Conservation (phyloP, 495 filamentous ascomycete species). For the Parmelia sp. region DNA sequence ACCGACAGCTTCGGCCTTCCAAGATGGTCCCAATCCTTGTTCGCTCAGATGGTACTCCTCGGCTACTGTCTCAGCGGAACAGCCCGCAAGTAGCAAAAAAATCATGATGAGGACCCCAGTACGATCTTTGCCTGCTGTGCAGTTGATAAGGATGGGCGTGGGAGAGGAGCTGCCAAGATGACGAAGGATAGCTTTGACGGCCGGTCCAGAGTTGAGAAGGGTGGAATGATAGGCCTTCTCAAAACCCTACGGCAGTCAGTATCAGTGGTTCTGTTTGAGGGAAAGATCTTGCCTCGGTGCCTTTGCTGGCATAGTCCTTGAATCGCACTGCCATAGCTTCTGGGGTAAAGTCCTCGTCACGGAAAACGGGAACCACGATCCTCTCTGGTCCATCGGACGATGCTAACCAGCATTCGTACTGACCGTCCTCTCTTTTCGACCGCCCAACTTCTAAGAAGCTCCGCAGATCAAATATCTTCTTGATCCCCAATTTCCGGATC, state of each 20-base stretch:
- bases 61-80: constrained; percentile 38
- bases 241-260: constrained; percentile 1
- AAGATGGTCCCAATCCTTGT: constrained; percentile 6
- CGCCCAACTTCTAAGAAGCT: neutral
- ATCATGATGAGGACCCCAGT: constrained; percentile 55
- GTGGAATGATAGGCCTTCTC: constrained; percentile 8
- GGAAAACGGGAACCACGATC: constrained; percentile 3
- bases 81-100: constrained; percentile 48
- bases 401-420: constrained; percentile 9
- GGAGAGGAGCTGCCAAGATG: neutral
- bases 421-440: neutral
- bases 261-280: neutral
- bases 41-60: constrained; percentile 40
- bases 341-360: constrained; percentile 2
- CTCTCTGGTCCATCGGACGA: constrained; percentile 5
- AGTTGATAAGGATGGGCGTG: constrained; percentile 4
- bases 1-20: constrained; percentile 2
- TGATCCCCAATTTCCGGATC: neutral
- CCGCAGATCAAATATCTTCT: constrained; percentile 11
- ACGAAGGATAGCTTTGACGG: neutral
- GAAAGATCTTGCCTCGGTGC: constrained; percentile 4
- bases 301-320: constrained; percentile 1
- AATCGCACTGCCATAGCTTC: constrained; percentile 8
- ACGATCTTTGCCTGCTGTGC: constrained; percentile 55
- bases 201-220: constrained; percentile 5